A percentile compares a stretch with the other conserved stretches of the same genome.
These are phyloP conservation scores for Daldinia vernicosa DNA, from an alignment of 495 filamentous ascomycete species.

Conservation along the genomic window DNA sequence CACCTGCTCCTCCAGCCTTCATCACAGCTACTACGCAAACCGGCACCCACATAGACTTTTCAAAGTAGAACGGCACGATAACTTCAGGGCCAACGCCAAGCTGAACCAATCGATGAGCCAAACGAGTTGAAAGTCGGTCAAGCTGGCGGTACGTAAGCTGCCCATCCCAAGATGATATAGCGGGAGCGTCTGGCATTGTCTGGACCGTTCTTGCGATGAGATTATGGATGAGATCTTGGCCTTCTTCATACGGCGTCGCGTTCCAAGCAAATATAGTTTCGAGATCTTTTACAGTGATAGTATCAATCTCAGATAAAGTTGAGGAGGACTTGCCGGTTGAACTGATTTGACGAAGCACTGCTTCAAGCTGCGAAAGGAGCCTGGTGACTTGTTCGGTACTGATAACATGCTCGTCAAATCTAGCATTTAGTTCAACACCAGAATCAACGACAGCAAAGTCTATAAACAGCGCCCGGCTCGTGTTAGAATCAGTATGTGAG, in stretches of 20 bases:
- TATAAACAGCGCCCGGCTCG: neutral
- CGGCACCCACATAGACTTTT: conserved; percentile 1
- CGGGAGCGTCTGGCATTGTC: neutral
- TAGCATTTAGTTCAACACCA: neutral
- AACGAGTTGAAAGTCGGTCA: neutral
- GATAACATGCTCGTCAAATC: neutral
- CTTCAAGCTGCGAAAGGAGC: neutral
- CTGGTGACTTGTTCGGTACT: neutral
- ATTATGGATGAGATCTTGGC: neutral
- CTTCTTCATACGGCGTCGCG: neutral
- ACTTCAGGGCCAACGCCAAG: neutral
- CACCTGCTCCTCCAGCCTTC: neutral
- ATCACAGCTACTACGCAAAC: neutral
- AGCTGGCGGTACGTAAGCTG: conserved; percentile 1
- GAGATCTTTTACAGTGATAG: neutral
- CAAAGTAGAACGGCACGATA: conserved; percentile 1
- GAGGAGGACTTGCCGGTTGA: neutral
- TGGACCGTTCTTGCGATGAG: neutral
- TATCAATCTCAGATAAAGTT: neutral
- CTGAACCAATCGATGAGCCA: neutral
- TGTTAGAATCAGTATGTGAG: neutral
- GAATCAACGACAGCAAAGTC: neutral
- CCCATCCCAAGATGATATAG: conserved; percentile 2
- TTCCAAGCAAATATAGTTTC: neutral
- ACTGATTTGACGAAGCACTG: neutral